Evolutionary conservation across 768 basidiomycete species (phyloP).

Genomic region (Podaxis mareebaensis): DNA sequence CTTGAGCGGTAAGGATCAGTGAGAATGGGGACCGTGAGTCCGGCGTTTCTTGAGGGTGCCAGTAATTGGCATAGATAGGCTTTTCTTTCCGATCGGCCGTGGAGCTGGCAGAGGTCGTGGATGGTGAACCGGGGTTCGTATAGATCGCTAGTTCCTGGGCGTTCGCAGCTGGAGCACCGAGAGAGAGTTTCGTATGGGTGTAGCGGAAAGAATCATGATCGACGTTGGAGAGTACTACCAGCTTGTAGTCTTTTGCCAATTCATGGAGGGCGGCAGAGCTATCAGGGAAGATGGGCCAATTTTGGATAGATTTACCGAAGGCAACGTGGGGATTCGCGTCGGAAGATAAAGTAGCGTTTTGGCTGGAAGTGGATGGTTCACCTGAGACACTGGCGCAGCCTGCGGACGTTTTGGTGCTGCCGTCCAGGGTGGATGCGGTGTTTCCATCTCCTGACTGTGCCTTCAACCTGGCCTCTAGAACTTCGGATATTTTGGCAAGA

Average conservation of each 20-base stretch:
- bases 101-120: neutral
- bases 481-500: constrained; percentile 49
- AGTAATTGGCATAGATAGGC: constrained; percentile 28
- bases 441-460: constrained; percentile 27
- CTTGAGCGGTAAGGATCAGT: constrained; percentile 69
- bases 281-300: constrained; percentile 72
- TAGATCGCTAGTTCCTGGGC: constrained; percentile 22
- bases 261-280: constrained; percentile 57
- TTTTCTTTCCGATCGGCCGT: constrained; percentile 3
- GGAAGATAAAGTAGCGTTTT: constrained; percentile 10
- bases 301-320: constrained; percentile 60
- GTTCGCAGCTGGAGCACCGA: constrained; percentile 29
- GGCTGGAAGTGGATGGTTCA: constrained; percentile 20
- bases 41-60: constrained; percentile 43
- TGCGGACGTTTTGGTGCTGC: constrained; percentile 16
- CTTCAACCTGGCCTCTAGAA: constrained; percentile 36
- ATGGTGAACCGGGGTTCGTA: constrained; percentile 30
- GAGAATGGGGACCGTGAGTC: constrained; percentile 60
- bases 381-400: constrained; percentile 16
- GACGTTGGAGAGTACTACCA: constrained; percentile 77
- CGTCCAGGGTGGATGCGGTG: constrained; percentile 21
- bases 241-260: constrained; percentile 64
- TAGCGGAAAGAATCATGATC: constrained; percentile 62
- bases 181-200: constrained; percentile 57
- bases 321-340: constrained; percentile 34